Evolutionary conservation across 148 eudicot species (phyloP).

Genomic region (Spergularia bocconei): DNA sequence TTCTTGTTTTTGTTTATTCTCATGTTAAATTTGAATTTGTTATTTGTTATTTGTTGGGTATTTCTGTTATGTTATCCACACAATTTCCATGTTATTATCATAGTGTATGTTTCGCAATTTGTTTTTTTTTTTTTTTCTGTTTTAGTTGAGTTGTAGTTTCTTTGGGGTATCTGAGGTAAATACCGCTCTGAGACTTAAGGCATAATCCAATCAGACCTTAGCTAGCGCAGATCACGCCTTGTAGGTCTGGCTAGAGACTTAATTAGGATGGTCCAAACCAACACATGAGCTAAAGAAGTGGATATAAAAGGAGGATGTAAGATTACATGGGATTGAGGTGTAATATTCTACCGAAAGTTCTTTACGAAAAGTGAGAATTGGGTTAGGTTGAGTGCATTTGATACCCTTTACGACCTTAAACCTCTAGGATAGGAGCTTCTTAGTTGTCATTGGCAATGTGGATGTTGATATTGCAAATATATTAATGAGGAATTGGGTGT

Average conservation of each 20-base stretch:
- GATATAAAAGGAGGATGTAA: not conserved
- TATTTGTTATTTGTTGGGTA: not conserved
- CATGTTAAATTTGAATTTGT: not conserved
- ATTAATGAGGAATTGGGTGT: not conserved
- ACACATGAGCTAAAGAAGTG: not conserved
- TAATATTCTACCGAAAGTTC: conserved; percentile 10
- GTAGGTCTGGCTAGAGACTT: not conserved
- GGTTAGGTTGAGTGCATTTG: not conserved
- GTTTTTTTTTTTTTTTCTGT: not conserved
- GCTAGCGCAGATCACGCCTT: not conserved
- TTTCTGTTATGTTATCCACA: conserved; percentile 1
- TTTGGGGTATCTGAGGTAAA: not conserved
- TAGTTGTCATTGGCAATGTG: not conserved
- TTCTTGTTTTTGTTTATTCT: not conserved
- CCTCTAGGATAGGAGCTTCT: not conserved
- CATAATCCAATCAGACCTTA: not conserved
- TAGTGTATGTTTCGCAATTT: not conserved
- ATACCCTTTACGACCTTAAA: not conserved
- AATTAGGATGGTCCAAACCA: not conserved
- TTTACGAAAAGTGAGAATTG: not conserved
- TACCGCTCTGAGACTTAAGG: not conserved
- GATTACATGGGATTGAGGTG: not conserved
- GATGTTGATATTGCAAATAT: not conserved
- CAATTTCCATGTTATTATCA: not conserved
- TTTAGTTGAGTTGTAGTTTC: not conserved